phyloP scores from a whole-genome alignment of 2,329 filamentous ascomycete species.

The Podosphaera fusca region DNA sequence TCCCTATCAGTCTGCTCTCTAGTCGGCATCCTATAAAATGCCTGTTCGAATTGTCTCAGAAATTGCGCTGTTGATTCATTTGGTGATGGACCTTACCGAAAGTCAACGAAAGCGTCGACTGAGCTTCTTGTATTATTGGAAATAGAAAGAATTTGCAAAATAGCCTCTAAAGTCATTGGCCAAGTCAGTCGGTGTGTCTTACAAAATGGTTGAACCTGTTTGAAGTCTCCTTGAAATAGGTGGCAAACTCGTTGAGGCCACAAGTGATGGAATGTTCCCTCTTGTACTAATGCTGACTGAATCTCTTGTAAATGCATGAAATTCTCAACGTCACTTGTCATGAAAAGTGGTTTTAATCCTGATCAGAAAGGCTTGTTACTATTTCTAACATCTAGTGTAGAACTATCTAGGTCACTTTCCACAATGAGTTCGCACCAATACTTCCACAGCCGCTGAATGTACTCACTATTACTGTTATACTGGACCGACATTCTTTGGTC shows the following conservation, averaged over 20 bases:
- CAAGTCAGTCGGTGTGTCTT: not conserved
- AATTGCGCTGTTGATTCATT: not conserved
- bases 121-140: not conserved
- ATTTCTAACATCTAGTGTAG: not conserved
- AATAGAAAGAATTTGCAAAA: not conserved
- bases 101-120: not conserved
- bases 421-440: not conserved
- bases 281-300: no score
- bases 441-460: not conserved
- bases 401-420: no score
- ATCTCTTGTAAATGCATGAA: no score
- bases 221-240: no score
- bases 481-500: not conserved
- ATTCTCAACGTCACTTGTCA: no score
- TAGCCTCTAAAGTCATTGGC: not conserved
- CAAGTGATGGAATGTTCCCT: no score
- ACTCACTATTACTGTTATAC: not conserved
- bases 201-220: no score
- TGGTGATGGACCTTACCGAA: not conserved
- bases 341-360: not conserved
- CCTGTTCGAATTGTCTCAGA: not conserved
- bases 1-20: not conserved
- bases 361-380: not conserved
- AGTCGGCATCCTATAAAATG: not conserved
- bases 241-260: no score